Evolutionary conservation across 345 rosid genomes (phyloP), one percentile per base, ranked within the genome.

Genomic region (Salix suchowensis): DNA sequence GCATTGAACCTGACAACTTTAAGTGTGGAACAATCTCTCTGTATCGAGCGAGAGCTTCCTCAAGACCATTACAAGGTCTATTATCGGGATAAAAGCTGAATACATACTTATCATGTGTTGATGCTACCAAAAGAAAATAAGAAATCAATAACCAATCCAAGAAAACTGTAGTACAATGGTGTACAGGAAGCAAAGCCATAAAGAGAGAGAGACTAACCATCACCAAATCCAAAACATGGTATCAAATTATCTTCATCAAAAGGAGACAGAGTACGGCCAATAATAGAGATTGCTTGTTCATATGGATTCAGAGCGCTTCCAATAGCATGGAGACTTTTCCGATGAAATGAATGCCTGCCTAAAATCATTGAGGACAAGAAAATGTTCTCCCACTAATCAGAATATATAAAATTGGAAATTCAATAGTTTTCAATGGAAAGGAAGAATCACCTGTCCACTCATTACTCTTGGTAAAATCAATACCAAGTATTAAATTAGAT

Each of bases 171-270:
- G 23, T 6, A 44, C 36, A 73, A 24, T 18, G 60, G 68, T 75
- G 13, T 46, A 72, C 61, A 19, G 66, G 79, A 12, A 37, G 4
- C 65, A 26, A 34, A 61, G 74, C 65, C 48, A 77, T 48, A 75
- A 30, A 50, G n/a, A 61, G 71, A 42, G 11, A 81, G 71, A 48
- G 12, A 81, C 93, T 89, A 72, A 95, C 98, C 93, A 71, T 95
- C 98, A 3, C 98, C 98, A 86, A 95, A 95, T 74, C 98, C 98
- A 19, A 93, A 90, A 91, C 98, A 95, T 64, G 98, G 98, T 82
- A 95, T 93, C 81, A 91, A 87, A 78, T 85, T 92, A 82, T 95
- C 98, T 64, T 95, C 98, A 84, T 95, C 98, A 75, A 95, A 95
- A 50, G 96, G 91, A 75, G 96, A 88, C 82, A 95, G 80, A 79